phyloP scores from a whole-genome alignment of 805 yeast genomes.

The Metschnikowia baotianmanensis region DNA sequence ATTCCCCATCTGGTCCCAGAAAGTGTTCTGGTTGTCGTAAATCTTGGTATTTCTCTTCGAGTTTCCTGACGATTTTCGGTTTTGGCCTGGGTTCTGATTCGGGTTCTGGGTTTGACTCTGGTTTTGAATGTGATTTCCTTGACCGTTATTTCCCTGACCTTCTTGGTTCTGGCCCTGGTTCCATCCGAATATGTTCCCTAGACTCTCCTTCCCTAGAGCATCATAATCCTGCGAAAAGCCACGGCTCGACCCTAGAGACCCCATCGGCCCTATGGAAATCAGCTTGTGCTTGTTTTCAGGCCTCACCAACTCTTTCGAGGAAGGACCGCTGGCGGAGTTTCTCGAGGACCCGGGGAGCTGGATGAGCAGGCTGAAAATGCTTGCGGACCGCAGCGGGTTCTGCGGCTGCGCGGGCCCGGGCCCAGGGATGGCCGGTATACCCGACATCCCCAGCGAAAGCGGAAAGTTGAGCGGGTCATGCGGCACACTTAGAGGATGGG shows the following conservation, averaged over 20 bases:
- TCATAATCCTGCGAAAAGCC: slow-evolving; percentile 25
- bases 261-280: too few relatives aligned
- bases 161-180: too few relatives aligned
- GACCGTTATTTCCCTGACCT: too few relatives aligned
- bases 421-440: slow-evolving; percentile 5
- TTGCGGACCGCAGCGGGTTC: slow-evolving; percentile 29
- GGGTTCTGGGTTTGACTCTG: too few relatives aligned
- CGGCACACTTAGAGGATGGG: slow-evolving; percentile 29
- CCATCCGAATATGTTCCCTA: slow-evolving; percentile 32
- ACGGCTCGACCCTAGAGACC: slow-evolving; percentile 9
- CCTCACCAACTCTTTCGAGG: slow-evolving; percentile 7
- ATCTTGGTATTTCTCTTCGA: slow-evolving; percentile 12
- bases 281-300: slow-evolving; percentile 2
- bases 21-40: slow-evolving; percentile 14
- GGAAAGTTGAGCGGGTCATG: slow-evolving; percentile 3
- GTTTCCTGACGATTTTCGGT: slow-evolving; percentile 4
- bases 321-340: slow-evolving; percentile 32
- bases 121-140: too few relatives aligned
- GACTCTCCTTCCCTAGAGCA: slow-evolving; percentile 28
- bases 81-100: too few relatives aligned
- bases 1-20: slow-evolving; percentile 28
- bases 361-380: slow-evolving; percentile 39
- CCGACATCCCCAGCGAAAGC: slow-evolving; percentile 4
- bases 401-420: neutral
- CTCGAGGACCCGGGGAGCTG: slow-evolving; percentile 37